Conservation (phyloP, 306 rosid species). For the Senna tora region DNA sequence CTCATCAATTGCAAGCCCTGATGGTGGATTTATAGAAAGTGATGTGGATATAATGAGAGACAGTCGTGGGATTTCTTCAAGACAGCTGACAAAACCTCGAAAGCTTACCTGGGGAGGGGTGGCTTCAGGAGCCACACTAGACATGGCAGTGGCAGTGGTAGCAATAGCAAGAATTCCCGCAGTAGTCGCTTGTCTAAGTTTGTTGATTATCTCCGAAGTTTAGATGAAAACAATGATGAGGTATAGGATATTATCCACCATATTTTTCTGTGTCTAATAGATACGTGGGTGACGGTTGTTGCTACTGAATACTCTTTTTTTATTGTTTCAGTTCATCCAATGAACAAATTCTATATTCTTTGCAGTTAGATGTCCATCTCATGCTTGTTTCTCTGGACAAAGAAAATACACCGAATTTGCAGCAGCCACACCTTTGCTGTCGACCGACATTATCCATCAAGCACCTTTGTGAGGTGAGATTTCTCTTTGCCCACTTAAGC, state of each 20-base stretch:
- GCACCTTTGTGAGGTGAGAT: conserved; percentile 74
- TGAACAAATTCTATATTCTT: conserved; percentile 24
- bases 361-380: conserved; percentile 82
- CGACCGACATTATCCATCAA: conserved; percentile 75
- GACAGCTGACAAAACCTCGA: conserved; percentile 68
- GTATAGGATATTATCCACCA: conserved; percentile 44
- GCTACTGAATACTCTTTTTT: conserved; percentile 25
- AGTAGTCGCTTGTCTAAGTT: conserved; percentile 70
- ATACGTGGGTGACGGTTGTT: conserved; percentile 22
- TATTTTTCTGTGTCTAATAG: neutral
- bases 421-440: conserved; percentile 84
- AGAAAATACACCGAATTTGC: conserved; percentile 63
- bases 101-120: conserved; percentile 95
- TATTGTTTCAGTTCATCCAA: conserved; percentile 33
- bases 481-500: conserved; percentile 30
- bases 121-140: conserved; percentile 86
- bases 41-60: conserved; percentile 69
- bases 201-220: conserved; percentile 72
- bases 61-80: conserved; percentile 58
- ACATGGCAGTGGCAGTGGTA: conserved; percentile 72
- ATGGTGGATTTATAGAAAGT: conserved; percentile 68
- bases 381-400: conserved; percentile 74
- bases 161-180: conserved; percentile 69
- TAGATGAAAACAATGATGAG: conserved; percentile 71
- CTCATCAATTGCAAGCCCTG: conserved; percentile 68